Percentiles rank a stretch among this genome's conserved stretches.
Evolutionary conservation across 2,329 filamentous ascomycete species (phyloP).

Genomic region (Cordyceps fumosorosea): DNA sequence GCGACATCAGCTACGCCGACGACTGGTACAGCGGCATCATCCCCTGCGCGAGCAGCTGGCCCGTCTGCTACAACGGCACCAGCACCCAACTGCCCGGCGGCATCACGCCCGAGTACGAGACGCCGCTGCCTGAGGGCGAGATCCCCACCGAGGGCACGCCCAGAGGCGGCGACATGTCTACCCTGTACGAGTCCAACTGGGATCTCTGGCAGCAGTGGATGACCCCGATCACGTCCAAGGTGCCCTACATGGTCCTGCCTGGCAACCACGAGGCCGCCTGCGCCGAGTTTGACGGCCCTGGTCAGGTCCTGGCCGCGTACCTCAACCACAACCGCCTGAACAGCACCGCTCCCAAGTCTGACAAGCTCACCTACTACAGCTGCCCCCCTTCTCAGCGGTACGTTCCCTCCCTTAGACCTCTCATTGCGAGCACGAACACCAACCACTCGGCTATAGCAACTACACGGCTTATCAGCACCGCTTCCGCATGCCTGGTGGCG

Average conservation of each 20-base stretch:
- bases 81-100: conserved; percentile 33
- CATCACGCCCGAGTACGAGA: conserved; percentile 33
- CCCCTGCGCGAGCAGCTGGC: conserved; percentile 39
- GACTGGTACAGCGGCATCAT: conserved; percentile 46
- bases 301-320: conserved; percentile 39
- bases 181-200: conserved; percentile 45
- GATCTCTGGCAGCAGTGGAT: conserved; percentile 47
- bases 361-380: conserved; percentile 41
- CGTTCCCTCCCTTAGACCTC: neutral
- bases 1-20: conserved; percentile 44
- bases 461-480: conserved; percentile 45
- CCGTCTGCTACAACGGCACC: conserved; percentile 46
- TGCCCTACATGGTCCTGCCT: conserved; percentile 43
- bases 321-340: conserved; percentile 38
- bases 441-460: conserved; percentile 24
- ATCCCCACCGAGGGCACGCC: conserved; percentile 38
- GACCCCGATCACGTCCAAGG: conserved; percentile 32
- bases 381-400: conserved; percentile 41
- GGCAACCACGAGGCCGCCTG: conserved; percentile 46
- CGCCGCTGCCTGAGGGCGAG: conserved; percentile 39
- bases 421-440: too few relatives aligned
- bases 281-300: conserved; percentile 40
- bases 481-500: conserved; percentile 43
- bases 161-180: conserved; percentile 40
- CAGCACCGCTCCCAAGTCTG: conserved; percentile 27